These are phyloP conservation scores for Hibiscus trionum DNA, from an alignment of 345 rosid species.

Conservation along the genomic window DNA sequence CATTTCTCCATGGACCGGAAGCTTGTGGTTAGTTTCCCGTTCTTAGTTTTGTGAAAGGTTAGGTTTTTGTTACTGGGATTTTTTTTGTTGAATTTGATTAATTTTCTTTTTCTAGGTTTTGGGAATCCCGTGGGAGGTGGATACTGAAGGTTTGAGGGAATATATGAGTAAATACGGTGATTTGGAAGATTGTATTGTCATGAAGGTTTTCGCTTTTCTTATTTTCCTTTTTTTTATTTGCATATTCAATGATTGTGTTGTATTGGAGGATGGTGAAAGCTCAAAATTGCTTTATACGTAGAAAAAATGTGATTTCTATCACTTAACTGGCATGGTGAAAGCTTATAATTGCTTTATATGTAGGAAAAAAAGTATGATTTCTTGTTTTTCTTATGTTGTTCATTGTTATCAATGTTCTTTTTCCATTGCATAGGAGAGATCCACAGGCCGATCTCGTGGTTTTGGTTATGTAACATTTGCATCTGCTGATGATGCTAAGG, in stretches of 20 bases:
- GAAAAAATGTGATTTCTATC: background rate
- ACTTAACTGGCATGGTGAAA: background rate
- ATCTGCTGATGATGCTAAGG: conserved; percentile 82
- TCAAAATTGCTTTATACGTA: background rate
- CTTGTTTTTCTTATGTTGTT: background rate
- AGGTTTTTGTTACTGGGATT: background rate
- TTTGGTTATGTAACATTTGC: conserved; percentile 93
- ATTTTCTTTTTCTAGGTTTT: conserved; percentile 42
- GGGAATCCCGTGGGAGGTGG: conserved; percentile 98
- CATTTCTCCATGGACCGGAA: conserved; percentile 51
- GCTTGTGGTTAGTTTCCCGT: conserved; percentile 60
- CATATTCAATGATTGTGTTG: background rate
- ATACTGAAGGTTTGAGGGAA: conserved; percentile 80
- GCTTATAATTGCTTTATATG: background rate
- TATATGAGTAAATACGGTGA: conserved; percentile 93
- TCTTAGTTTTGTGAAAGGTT: background rate
- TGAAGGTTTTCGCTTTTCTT: conserved; percentile 56
- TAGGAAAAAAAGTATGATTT: no score
- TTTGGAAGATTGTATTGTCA: conserved; percentile 92
- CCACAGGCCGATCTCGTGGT: conserved; percentile 96
- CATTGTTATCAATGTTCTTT: background rate
- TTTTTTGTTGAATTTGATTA: background rate
- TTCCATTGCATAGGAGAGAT: conserved; percentile 51
- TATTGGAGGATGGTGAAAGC: background rate
- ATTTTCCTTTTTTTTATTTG: background rate